Evolutionary conservation across 371 early-diverging fungal genomes (phyloP).

Genomic region (Synchytrium microbalum): DNA sequence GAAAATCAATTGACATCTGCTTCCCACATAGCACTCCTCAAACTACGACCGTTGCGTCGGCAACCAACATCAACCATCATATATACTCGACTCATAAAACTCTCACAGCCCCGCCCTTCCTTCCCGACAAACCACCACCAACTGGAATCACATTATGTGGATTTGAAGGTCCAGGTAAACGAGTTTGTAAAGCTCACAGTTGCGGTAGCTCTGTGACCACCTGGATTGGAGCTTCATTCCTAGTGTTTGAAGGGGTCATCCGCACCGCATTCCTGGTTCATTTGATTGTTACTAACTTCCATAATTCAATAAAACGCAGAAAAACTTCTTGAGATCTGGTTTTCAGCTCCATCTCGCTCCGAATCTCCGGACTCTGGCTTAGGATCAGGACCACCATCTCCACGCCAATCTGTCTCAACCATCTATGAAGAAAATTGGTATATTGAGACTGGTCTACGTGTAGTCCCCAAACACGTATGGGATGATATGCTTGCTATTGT

Average conservation of each 20-base stretch:
- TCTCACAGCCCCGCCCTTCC: background rate
- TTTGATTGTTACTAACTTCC: too few species aligned
- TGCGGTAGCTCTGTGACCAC: too few species aligned
- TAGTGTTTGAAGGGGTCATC: too few species aligned
- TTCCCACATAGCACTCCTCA: background rate
- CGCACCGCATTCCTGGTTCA: too few species aligned
- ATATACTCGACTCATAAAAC: background rate
- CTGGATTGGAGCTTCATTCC: too few species aligned
- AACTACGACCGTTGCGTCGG: background rate
- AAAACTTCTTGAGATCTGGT: constrained; percentile 95
- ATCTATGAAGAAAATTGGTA: constrained; percentile 7
- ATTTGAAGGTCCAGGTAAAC: constrained; percentile 83
- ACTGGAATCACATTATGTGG: constrained; percentile 31
- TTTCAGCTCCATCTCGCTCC: constrained; percentile 35
- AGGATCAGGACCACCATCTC: constrained; percentile 14
- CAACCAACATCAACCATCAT: background rate
- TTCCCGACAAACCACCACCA: background rate
- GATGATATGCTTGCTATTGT: constrained; percentile 86
- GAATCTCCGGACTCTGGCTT: constrained; percentile 5
- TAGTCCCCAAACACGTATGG: constrained; percentile 69
- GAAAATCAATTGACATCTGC: too few species aligned
- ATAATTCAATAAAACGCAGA: too few species aligned
- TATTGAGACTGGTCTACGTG: constrained; percentile 53
- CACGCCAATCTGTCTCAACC: constrained; percentile 1
- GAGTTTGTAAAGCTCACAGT: too few species aligned